These are phyloP conservation scores for Hypoxylon lenormandii DNA, from an alignment of 495 filamentous ascomycete species.

Conservation along the genomic window DNA sequence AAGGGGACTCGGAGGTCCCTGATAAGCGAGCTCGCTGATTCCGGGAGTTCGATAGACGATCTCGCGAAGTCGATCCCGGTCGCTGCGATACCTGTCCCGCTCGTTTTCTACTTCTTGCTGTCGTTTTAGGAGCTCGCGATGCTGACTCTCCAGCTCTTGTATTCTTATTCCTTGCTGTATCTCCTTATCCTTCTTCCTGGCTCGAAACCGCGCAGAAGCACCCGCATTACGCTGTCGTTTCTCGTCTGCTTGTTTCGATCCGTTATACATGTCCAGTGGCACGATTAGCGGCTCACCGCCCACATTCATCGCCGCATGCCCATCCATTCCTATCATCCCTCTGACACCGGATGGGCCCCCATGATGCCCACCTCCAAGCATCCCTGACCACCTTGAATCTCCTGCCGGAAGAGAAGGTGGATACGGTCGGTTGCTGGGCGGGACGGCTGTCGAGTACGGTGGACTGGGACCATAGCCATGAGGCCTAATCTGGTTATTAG, in stretches of 20 bases:
- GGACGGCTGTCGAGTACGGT: constrained; percentile 42
- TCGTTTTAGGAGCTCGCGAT: constrained; percentile 59
- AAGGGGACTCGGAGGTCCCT: constrained; percentile 62
- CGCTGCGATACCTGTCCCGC: constrained; percentile 61
- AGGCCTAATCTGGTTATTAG: constrained; percentile 44
- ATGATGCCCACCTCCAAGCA: constrained; percentile 38
- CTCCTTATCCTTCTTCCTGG: constrained; percentile 90
- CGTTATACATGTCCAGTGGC: constrained; percentile 80
- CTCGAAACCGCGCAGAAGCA: constrained; percentile 88
- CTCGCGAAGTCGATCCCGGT: constrained; percentile 76
- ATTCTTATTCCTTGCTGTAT: constrained; percentile 73
- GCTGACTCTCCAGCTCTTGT: constrained; percentile 70
- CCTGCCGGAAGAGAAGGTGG: constrained; percentile 38
- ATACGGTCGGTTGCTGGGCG: constrained; percentile 37
- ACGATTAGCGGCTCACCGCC: constrained; percentile 68
- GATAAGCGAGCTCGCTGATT: constrained; percentile 61
- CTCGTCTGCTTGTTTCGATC: constrained; percentile 86
- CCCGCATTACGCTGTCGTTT: constrained; percentile 94
- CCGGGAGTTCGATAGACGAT: constrained; percentile 66
- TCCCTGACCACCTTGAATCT: constrained; percentile 53
- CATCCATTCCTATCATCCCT: constrained; percentile 55
- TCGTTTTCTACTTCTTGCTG: constrained; percentile 64
- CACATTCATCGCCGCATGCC: constrained; percentile 57
- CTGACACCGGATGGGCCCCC: constrained; percentile 48
- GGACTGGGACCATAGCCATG: constrained; percentile 44